Percentiles rank a stretch among this genome's conserved stretches.
phyloP scores from a whole-genome alignment of 805 yeast species.

The Ogataea pini region DNA sequence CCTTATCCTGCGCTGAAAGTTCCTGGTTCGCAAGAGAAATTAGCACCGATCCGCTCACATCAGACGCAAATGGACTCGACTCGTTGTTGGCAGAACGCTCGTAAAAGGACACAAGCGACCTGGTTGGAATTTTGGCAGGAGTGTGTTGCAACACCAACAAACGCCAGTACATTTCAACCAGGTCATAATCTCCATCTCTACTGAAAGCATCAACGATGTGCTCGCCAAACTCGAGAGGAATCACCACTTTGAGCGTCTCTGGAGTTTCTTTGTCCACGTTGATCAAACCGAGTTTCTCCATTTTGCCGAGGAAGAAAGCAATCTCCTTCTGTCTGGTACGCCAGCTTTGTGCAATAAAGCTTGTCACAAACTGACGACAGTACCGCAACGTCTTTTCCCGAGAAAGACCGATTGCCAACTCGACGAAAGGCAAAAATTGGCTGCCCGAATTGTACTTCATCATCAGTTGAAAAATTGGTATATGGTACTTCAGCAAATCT shows the following conservation, averaged over 20 bases:
- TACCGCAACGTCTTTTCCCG: constrained; percentile 47
- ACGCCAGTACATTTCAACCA: constrained; percentile 53
- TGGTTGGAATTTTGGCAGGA: constrained; percentile 30
- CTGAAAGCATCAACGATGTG: constrained; percentile 31
- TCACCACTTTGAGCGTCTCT: constrained; percentile 22
- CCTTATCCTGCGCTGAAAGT: constrained; percentile 18
- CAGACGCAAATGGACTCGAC: constrained; percentile 37
- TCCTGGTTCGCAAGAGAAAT: constrained; percentile 34
- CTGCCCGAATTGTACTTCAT: constrained; percentile 36
- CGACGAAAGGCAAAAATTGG: constrained; percentile 48
- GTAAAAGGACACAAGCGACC: constrained; percentile 25
- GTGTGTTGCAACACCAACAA: constrained; percentile 43
- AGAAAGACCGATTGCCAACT: constrained; percentile 43
- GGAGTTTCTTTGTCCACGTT: constrained; percentile 7
- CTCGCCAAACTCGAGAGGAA: constrained; percentile 37
- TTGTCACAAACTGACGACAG: constrained; percentile 48
- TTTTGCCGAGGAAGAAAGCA: constrained; percentile 44
- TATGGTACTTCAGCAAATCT: constrained; percentile 49
- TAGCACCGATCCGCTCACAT: constrained; percentile 44
- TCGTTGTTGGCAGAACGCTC: constrained; percentile 1
- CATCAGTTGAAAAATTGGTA: constrained; percentile 43
- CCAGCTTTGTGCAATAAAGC: constrained; percentile 48
- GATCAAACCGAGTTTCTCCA: constrained; percentile 31
- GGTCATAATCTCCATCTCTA: constrained; percentile 15
- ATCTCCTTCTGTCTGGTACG: constrained; percentile 36